Conservation (phyloP, 1,284 basidiomycete genomes). For the Stereum hirsutum region DNA sequence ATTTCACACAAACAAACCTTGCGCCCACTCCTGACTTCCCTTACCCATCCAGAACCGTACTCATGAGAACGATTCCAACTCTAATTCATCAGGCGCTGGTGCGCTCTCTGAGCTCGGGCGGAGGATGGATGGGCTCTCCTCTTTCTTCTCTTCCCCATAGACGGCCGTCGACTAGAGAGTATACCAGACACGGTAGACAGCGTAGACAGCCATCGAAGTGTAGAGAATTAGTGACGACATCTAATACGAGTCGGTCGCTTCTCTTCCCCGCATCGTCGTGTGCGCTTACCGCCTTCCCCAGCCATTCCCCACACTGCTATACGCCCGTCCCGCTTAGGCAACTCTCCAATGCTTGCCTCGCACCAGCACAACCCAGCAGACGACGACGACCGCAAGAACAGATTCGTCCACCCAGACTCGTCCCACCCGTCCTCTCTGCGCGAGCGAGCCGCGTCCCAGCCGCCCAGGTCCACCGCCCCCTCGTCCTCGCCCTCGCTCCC, state of each 20-base stretch:
- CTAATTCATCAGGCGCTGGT: neutral
- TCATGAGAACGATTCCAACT: no score
- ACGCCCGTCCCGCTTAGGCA: conserved; percentile 6
- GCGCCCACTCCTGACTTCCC: no score
- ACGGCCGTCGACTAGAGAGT: no score
- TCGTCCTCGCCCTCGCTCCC: conserved; percentile 42
- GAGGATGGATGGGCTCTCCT: neutral
- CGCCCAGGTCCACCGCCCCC: conserved; percentile 39
- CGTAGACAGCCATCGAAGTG: no score
- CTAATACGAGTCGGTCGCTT: neutral
- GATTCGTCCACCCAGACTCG: conserved; percentile 38
- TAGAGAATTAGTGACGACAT: neutral
- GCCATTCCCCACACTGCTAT: conserved; percentile 3
- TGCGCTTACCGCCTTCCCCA: neutral
- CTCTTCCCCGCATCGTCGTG: neutral
- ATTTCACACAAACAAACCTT: no score
- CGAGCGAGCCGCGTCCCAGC: conserved; percentile 61
- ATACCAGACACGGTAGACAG: no score
- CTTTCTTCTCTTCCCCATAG: neutral
- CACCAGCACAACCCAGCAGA: conserved; percentile 21
- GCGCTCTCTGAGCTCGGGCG: neutral
- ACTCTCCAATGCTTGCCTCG: conserved; percentile 6
- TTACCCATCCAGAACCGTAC: no score
- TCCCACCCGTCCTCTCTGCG: conserved; percentile 27
- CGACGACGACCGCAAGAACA: conserved; percentile 40